Conservation (phyloP, 1,284 basidiomycete genomes). For the Sanghuangporus baumii region DNA sequence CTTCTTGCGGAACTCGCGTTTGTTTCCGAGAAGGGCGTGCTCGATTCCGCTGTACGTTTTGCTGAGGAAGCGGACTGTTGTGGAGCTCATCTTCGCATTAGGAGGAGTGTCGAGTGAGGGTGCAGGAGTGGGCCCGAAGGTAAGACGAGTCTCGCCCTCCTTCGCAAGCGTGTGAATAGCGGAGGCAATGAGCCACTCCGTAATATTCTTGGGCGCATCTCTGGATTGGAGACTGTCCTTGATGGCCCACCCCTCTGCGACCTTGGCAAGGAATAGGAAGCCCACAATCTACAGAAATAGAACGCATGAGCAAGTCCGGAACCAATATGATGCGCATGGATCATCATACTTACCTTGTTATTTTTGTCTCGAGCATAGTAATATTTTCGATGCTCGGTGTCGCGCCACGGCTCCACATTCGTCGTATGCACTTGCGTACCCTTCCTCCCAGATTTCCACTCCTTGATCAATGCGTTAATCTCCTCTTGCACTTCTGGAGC, state of each 20-base stretch:
- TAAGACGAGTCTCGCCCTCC: conserved; percentile 37
- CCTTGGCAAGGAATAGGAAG: conserved; percentile 48
- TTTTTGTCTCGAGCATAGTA: conserved; percentile 43
- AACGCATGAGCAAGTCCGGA: conserved; percentile 1
- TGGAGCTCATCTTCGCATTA: conserved; percentile 29
- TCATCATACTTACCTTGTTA: conserved; percentile 31
- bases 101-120: conserved; percentile 31
- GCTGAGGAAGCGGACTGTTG: conserved; percentile 37
- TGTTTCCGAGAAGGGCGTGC: conserved; percentile 36
- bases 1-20: conserved; percentile 42
- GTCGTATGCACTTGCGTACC: conserved; percentile 54
- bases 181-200: conserved; percentile 32
- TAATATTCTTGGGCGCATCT: conserved; percentile 16
- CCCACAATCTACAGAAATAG: conserved; percentile 29
- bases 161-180: conserved; percentile 42
- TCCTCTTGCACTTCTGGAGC: conserved; percentile 33
- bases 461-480: conserved; percentile 39
- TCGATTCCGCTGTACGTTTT: conserved; percentile 42
- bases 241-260: conserved; percentile 42
- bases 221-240: conserved; percentile 26
- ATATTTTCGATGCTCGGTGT: conserved; percentile 47
- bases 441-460: conserved; percentile 40
- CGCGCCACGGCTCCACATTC: conserved; percentile 46
- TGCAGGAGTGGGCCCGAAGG: conserved; percentile 43
- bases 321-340: background rate